Conservation (phyloP, 2,329 filamentous ascomycete species). For the Fusarium bactridioides region DNA sequence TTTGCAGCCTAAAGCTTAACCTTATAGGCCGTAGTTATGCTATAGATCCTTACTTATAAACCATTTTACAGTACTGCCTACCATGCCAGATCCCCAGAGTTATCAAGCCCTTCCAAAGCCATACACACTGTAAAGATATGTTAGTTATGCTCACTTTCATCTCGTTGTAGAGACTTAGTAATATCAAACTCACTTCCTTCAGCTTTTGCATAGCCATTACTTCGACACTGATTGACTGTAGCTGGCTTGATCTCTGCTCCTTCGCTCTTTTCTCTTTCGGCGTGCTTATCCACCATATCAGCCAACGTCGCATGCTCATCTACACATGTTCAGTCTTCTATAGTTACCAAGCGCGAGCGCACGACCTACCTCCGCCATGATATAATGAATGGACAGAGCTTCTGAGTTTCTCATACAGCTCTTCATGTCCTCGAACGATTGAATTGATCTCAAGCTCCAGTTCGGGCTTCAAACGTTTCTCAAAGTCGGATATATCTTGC, state of each 20-base stretch:
- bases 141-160: not conserved
- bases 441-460: not conserved
- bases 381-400: not conserved
- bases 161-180: rapidly evolving
- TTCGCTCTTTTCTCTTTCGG: not conserved
- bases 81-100: not conserved
- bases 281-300: not conserved
- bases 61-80: not conserved
- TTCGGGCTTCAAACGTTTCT: not conserved
- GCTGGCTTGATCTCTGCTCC: not conserved
- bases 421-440: not conserved
- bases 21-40: no score
- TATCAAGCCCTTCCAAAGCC: not conserved
- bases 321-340: not conserved
- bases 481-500: not conserved
- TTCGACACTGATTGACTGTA: not conserved
- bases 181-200: not conserved
- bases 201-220: not conserved
- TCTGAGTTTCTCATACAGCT: not conserved
- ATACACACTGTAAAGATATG: not conserved
- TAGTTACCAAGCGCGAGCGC: rapidly evolving
- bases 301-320: not conserved
- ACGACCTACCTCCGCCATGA: not conserved
- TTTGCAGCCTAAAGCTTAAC: no score
- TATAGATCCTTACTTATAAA: no score